Evolutionary conservation across 208 protist species (phyloP), one percentile per base, ranked within the genome.

Genomic region (Herpetomonas samuelpessoai): DNA sequence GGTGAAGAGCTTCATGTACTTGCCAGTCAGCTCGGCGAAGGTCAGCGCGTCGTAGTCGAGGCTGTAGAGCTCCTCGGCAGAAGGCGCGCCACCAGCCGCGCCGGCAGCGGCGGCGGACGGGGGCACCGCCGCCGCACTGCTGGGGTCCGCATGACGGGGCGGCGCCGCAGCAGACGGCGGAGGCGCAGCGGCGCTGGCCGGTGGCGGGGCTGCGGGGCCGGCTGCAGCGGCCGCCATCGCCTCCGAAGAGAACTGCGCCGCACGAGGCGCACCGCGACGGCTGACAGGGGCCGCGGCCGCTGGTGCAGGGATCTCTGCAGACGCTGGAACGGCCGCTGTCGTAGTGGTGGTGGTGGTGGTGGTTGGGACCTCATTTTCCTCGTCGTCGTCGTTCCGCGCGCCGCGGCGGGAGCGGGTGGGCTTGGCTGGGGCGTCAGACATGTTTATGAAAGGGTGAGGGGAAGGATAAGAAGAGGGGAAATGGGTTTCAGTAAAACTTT

Each of bases 21-120:
- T 41, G 35, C 35, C 51, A 16, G 78, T 60, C 25, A 93, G 68
- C 24, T 68, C 79, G 0, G 65, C 65, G 49, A 81, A 77, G 12
- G 81, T 86, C n/a, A 87, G 59, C n/a, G 47, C 66, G 62, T 86
- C 81, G 56, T 83, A 92, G 58, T 81, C 55, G 38, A 82, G 68
- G 27, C 54, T 58, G 35, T 79, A 83, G 18, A 84, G 68, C 50
- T 79, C 73, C 24, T 68, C 65, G 2, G 68, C 58, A 18, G 19
- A 35, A 22, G 52, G 59, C 49, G 66, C 67, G 27, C 44, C 35
- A 45, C 49, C 16, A 55, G 47, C 22, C 35, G 48, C 21, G 51
- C 35, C 2, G 53, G 44, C 26, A 35, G 30, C 1, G 54, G 0
- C 46, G 21, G 29, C 28, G 22, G 14, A 25, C 1, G 46, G 19